These are phyloP conservation scores for Amanita fuliginea DNA, from an alignment of 768 basidiomycete genomes.

Conservation along the genomic window DNA sequence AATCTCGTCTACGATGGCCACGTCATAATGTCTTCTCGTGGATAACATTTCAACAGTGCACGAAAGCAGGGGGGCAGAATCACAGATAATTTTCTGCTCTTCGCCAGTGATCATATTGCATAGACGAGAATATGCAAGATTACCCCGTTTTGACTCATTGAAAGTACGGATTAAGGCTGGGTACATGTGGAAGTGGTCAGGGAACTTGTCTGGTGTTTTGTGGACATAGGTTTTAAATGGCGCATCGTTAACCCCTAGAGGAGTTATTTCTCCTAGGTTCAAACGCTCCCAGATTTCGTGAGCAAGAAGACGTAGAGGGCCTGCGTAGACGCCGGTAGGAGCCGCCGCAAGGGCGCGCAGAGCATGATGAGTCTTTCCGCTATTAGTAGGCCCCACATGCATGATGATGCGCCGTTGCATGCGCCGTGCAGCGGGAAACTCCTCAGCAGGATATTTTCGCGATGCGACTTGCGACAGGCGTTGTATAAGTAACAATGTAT, in stretches of 20 bases:
- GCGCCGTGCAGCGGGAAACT: conserved; percentile 39
- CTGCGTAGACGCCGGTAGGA: conserved; percentile 69
- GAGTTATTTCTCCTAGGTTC: conserved; percentile 83
- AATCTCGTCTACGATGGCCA: conserved; percentile 94
- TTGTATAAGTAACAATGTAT: conserved; percentile 2
- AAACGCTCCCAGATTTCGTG: conserved; percentile 91
- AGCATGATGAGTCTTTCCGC: conserved; percentile 93
- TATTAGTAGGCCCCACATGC: conserved; percentile 97
- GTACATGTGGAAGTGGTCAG: conserved; percentile 16
- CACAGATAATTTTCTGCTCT: conserved; percentile 63
- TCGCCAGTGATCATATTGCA: conserved; percentile 94
- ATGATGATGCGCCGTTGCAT: conserved; percentile 74
- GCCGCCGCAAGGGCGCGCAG: conserved; percentile 80
- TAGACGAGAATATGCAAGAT: conserved; percentile 38
- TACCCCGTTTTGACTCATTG: conserved; percentile 16
- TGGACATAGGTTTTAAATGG: conserved; percentile 6
- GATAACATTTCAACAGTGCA: conserved; percentile 94
- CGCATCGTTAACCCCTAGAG: conserved; percentile 40
- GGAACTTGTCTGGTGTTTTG: conserved; percentile 11
- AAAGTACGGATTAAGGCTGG: neutral
- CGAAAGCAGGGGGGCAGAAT: conserved; percentile 45
- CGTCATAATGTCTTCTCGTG: conserved; percentile 36
- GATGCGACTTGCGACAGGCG: conserved; percentile 23
- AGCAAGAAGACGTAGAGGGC: conserved; percentile 85
- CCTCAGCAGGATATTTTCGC: conserved; percentile 33